phyloP scores from a whole-genome alignment of 257 asterid species.

The Rubia yunnanensis region DNA sequence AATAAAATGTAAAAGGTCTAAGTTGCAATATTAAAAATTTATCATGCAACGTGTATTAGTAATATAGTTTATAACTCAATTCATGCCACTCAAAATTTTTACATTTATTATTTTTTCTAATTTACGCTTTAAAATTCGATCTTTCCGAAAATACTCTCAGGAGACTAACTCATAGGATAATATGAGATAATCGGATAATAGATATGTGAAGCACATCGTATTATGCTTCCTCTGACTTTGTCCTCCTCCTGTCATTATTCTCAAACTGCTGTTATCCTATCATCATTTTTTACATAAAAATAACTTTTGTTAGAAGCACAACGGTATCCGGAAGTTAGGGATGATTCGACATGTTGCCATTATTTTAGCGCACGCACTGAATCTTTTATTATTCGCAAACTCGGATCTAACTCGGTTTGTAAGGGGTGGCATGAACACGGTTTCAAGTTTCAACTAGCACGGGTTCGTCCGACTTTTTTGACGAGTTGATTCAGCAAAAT shows the following conservation, averaged over 20 bases:
- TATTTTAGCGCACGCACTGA: conserved; percentile 5
- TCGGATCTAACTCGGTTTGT: not conserved
- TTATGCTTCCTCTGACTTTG: not conserved
- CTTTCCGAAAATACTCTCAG: too few species aligned
- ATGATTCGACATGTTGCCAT: not conserved
- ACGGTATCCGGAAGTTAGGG: not conserved
- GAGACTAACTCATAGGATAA: too few species aligned
- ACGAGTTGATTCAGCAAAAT: conserved; percentile 3
- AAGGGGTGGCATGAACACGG: conserved; percentile 7
- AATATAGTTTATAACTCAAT: too few species aligned
- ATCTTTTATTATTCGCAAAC: not conserved
- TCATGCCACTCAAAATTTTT: too few species aligned
- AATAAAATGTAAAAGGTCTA: too few species aligned
- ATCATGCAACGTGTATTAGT: too few species aligned
- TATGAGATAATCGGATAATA: not conserved
- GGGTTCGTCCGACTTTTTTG: not conserved
- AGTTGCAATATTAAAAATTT: too few species aligned
- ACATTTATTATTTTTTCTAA: too few species aligned
- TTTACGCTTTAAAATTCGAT: too few species aligned
- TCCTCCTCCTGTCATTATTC: not conserved
- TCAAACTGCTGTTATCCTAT: not conserved
- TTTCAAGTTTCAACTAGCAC: conserved; percentile 14
- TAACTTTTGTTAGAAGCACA: too few species aligned
- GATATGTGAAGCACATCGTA: not conserved
- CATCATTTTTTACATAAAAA: not conserved